phyloP scores from a whole-genome alignment of 148 eudicot genomes.

The Euryodendron excelsum region DNA sequence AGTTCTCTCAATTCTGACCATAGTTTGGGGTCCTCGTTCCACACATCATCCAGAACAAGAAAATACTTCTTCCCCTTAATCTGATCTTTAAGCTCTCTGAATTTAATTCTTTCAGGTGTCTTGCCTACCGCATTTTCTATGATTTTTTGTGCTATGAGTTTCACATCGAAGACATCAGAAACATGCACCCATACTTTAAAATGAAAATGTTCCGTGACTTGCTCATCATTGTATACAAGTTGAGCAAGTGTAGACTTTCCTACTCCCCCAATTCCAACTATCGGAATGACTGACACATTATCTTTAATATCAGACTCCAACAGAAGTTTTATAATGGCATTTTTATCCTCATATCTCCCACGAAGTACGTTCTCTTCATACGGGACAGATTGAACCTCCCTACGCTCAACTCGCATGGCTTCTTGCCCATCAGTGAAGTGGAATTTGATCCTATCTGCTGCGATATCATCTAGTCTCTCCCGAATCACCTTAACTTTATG shows the following conservation, averaged over 20 bases:
- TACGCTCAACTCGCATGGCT: no score
- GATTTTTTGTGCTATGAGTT: background rate
- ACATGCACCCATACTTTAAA: conserved; percentile 12
- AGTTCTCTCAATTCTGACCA: no score
- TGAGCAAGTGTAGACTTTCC: background rate
- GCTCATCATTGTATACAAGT: background rate
- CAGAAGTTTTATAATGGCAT: background rate
- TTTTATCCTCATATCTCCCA: background rate
- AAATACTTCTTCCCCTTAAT: conserved; percentile 4
- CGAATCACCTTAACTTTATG: background rate
- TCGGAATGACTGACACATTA: no score
- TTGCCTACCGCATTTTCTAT: background rate
- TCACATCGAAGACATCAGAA: conserved; percentile 10
- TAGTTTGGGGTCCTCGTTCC: no score
- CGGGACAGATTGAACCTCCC: background rate
- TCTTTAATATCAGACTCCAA: no score
- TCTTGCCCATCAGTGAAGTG: no score
- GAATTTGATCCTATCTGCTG: no score
- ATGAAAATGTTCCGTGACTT: conserved; percentile 5
- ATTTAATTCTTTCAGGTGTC: background rate
- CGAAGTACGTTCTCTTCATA: background rate
- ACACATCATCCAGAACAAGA: no score
- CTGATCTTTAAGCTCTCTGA: background rate
- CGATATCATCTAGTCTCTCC: background rate
- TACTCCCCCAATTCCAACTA: no score